Evolutionary conservation across 2,329 filamentous ascomycete species (phyloP), one percentile per base, ranked within the genome.

Genomic region (Diaporthe sp.): DNA sequence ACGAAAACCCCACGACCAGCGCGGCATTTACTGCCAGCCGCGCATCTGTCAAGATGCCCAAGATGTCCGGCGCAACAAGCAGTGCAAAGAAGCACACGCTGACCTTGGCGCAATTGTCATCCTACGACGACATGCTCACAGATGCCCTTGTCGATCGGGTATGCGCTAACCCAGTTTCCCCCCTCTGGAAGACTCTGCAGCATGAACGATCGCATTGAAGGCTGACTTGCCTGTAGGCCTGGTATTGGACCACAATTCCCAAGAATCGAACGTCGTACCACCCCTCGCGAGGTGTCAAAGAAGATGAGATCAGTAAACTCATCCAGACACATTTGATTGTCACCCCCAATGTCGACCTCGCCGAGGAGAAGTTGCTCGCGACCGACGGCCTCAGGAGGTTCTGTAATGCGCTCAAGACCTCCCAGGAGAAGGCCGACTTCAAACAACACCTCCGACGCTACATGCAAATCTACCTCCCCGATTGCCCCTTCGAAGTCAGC

Each of bases 131-230:
- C 84, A 92, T 98, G 77, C 88, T 97, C 77, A 99, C 97, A 10
- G 97, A 99, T 89, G 94, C 95, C 78, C 91, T 99, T 71, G 92
- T 99, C 76, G 97, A 99, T 85, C 95, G 96, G 86, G 96, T 98
- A 89, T 85, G 94, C 89, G 55, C 75, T 72, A 54, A 73, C 64
- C 58, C 55, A n/a, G 10, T 10, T 12, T 28, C 15, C 7, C 15
- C 54, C 5, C 30, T 12, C 42, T 47, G 19, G n/a, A 54, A 30
- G 8, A 17, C 19, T 38, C 13, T 64, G 40, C 76, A 60, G 64
- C 22, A 22, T 5, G 33, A 28, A 9, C 25, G 33, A 7, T 60
- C 66, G 67, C 69, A 69, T 71, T 72, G 71, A 52, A 52, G 70
- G 76, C 78, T 82, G 75, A 81, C 76, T 47, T 33, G 52, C 54